Evolutionary conservation across 768 basidiomycete genomes (phyloP).

Genomic region (Pleurotus sapidus): DNA sequence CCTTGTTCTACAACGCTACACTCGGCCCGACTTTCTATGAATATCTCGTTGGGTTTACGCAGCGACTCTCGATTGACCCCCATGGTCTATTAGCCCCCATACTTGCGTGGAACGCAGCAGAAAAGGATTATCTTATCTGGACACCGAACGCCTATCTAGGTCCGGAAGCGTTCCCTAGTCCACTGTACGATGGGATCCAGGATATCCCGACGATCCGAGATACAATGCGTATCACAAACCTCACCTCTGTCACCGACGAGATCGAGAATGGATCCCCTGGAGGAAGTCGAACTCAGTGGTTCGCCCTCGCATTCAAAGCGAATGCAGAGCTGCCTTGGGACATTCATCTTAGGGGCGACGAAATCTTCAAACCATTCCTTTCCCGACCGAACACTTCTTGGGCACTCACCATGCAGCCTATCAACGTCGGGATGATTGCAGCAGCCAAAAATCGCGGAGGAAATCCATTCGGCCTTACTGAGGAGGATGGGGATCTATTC

Average conservation of each 20-base stretch:
- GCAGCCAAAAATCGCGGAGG: conserved; percentile 6
- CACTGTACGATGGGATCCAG: background rate
- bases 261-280: background rate
- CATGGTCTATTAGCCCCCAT: background rate
- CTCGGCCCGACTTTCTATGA: background rate
- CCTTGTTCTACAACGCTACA: conserved; percentile 9
- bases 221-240: background rate
- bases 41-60: background rate
- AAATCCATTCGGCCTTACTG: conserved; percentile 4
- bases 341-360: background rate
- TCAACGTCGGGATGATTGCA: conserved; percentile 2
- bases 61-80: background rate
- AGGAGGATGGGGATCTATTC: conserved; percentile 9
- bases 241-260: background rate
- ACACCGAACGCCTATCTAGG: background rate
- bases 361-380: background rate
- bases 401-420: conserved; percentile 1
- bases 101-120: background rate
- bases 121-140: background rate
- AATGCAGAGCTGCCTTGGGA: background rate
- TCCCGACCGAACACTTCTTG: background rate
- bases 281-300: background rate
- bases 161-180: background rate
- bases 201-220: background rate
- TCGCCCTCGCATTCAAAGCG: background rate